Base-by-base conservation (phyloP, 139 green algal genomes). In the Chlamydomonas sphaeroides region DNA sequence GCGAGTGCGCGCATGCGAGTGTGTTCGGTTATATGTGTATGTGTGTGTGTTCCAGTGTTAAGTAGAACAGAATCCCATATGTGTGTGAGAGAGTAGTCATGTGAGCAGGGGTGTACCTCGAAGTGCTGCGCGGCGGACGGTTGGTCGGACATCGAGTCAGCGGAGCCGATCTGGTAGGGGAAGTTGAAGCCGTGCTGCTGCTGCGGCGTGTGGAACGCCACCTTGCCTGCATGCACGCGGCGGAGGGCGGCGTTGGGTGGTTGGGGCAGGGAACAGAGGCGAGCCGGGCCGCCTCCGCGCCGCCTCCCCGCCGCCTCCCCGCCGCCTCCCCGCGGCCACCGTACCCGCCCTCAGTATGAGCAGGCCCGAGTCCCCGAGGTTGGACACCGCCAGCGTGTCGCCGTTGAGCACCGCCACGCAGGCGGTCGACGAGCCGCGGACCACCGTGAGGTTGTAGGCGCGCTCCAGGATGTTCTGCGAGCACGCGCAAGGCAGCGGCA, bases 101-200 rank as follows among this genome's bases (percentile, higher is more conserved):
- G n/a, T n/a, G n/a, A n/a, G n/a, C n/a, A n/a, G 70, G 42, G 20
- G 32, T 8, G 5, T 53, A 90, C 77, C 71, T 88, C 86, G 76
- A 90, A 90, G 41, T 74, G 84, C 85, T 90, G 89, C 41, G 38
- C 72, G 0, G 72, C 36, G 5, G 65, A 56, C 1, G 75, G 75
- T 11, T 25, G 45, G 62, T 82, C 75, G 1, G 61, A 73, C 75
- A 82, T 82, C 20, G 75, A 82, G 59, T 82, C 75, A 1, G 75
- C 25, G 25, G 61, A 81, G 42, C 94, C 93, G 45, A 98, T 84
- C 86, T 98, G 95, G 92, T 92, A 99, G 30, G 97, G 97, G 76
- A 98, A 99, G 92, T 99, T 99, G 92, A 99, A 99, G 76, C 89
- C 88, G 88, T 99, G 97, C 90, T 99, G 96, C 92, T 99, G 96